Base-by-base conservation (phyloP, 306 rosid genomes). In the Ormosia emarginata region DNA sequence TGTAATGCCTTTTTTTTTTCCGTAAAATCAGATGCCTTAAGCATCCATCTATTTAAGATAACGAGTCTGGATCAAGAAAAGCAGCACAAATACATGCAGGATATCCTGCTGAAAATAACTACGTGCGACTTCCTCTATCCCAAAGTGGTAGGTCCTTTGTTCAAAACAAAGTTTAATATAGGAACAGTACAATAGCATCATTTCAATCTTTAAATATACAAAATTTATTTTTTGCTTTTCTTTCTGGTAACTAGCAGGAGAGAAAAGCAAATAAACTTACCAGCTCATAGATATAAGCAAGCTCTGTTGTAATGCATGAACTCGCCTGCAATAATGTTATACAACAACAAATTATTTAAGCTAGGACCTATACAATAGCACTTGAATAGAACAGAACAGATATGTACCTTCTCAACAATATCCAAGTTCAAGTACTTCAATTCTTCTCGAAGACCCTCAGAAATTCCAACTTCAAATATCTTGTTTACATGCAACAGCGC, bases 381-480 rank as follows among this genome's bases (percentile, higher is more conserved):
- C 64, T 53, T 76, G 68, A 85, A 24, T 56, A 67, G 82, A 85
- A 77, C 37, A 36, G 43, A 67, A 77, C 37, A 36, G 47, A 67
- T 43, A 34, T 34, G 24, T 80, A 95, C 98, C 98, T 85, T 92
- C 88, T 90, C 94, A 79, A 87, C 87, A 74, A 95, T 89, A 79
- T 95, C 93, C 85, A 93, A 84, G 84, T 87, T 85, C 83, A 92
- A 90, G 89, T 84, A 39, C 81, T 86, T 84, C 79, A 88, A 71
- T 78, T 88, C 94, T 71, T 90, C 96, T 73, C 70, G 91, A 67
- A 91, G 99, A 79, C 86, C 92, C 88, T 93, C 97, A 3, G 99
- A 95, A 85, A 93, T 89, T 69, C 98, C 99, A 64, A 93, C 97
- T 87, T 93, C 99, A 89, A 95, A 93, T 88, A 95, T 90, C 89